phyloP scores from a whole-genome alignment of 192 early-diverging fungal genomes.

The Thoreauomyces humboldtii region DNA sequence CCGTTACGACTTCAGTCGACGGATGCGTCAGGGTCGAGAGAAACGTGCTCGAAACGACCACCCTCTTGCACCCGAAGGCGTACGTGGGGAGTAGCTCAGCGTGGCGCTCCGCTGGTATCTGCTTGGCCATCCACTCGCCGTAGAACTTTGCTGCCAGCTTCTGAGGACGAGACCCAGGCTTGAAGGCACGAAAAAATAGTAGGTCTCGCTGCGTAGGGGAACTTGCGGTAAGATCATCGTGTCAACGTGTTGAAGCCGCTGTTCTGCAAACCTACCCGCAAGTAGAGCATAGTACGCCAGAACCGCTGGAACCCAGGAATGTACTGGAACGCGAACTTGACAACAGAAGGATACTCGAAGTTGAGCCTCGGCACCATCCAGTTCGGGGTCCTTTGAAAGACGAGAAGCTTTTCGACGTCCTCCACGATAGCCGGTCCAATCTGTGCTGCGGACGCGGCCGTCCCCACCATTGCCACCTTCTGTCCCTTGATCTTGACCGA shows the following conservation, averaged over 20 bases:
- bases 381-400: slow-evolving; percentile 43
- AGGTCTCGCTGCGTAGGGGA: slow-evolving; percentile 3
- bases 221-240: background rate
- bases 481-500: slow-evolving; percentile 45
- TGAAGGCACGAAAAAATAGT: background rate
- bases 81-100: slow-evolving; percentile 47
- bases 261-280: slow-evolving; percentile 5
- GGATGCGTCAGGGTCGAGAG: slow-evolving; percentile 36
- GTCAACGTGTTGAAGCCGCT: background rate
- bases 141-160: background rate
- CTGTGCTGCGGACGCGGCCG: slow-evolving; percentile 40
- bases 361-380: slow-evolving; percentile 37
- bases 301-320: slow-evolving; percentile 34
- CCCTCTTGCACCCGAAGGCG: slow-evolving; percentile 42
- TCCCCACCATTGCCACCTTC: slow-evolving; percentile 48
- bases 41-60: slow-evolving; percentile 34
- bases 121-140: background rate
- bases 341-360: slow-evolving; percentile 16
- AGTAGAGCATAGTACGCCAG: slow-evolving; percentile 29
- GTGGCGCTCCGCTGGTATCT: slow-evolving; percentile 7
- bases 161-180: background rate
- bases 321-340: slow-evolving; percentile 32
- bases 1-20: slow-evolving; percentile 29
- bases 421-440: slow-evolving; percentile 38
- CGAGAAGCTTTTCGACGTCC: slow-evolving; percentile 33